Evolutionary conservation across 1,139 yeast species (phyloP), one percentile per base, ranked within the genome.

Genomic region (Lodderomyces metapsilosis): DNA sequence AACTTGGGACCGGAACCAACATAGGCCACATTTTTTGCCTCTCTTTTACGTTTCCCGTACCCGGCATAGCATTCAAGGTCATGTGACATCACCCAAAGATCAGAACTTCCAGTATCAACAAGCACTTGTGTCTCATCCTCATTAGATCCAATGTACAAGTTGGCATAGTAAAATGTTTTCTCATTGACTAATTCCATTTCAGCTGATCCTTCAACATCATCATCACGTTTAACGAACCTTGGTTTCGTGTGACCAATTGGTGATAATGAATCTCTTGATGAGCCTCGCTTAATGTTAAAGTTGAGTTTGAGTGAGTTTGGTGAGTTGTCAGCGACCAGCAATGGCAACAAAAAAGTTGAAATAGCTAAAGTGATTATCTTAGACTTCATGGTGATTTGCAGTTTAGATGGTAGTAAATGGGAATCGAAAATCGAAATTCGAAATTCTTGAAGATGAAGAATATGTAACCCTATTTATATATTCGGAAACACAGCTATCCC

Each of bases 111-210:
- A 18, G 61, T 55, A 37, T 58, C 62, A 4, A 59, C 39, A 5
- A 50, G 44, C 18, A 53, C 45, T 11, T 45, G 36, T 18, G 61
- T 62, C 23, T 51, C 37, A 39, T 68, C 64, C 13, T 52, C 44
- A 31, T 62, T 52, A 9, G 70, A 59, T 2, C 77, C 77, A 33
- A 68, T 52, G 33, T 54, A 43, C 41, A 78, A 50, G 10, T 58
- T 59, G 1, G 76, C 75, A 48, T 74, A 59, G 54, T 80, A 81
- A 51, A 75, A 80, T 2, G 76, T 71, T 13, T 58, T 56, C 44
- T 66, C 61, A 52, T 80, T 79, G 8, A 15, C 49, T 22, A 81
- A 48, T 3, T 56, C 66, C 62, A 77, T 64, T 11, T 35, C 24
- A 6, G 68, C 60, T 5, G 61, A 52, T 2, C 70, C 30, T n/a